Base-by-base conservation (phyloP, 2,329 filamentous ascomycete genomes). In the Neocucurbitaria cava region DNA sequence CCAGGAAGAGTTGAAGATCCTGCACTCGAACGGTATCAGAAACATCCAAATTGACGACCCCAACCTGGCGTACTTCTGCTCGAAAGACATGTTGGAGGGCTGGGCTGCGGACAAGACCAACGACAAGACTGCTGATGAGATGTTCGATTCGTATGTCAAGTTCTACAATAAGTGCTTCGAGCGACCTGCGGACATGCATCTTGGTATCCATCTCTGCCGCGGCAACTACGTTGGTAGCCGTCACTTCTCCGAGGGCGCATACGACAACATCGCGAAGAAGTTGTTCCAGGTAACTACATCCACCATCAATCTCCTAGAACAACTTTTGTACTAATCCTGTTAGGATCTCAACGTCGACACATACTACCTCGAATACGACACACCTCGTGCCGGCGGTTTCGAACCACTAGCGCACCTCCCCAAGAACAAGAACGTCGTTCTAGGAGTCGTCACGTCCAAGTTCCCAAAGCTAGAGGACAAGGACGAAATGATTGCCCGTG, bases 121-220 rank as follows among this genome's bases (percentile, higher is more conserved):
- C 71, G 83, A 83, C 48, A 85, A 87, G 72, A 84, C 84, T 1
- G 84, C 89, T 6, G 88, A 90, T 43, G 86, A 88, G 62, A 85
- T 91, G 40, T 83, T 93, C 20, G 87, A 91, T 64, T 85, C 87
- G 24, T 93, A 93, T 76, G 89, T 93, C 72, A 81, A 83, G 57
- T 85, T 91, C 61, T 92, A 92, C 81, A 92, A 92, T 72, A 87
- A 89, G 73, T 85, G 82, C 66, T 81, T 91, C 68, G 78, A 73
- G 65, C 78, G 85, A 0, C 88, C 89, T 0, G 72, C 80, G 2
- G 89, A 92, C 69, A 85, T 92, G 81, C 89, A 92, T 74, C 83
- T 90, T 2, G 90, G 90, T 41, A 87, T 93, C 15, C 90, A 93
- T 70, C 80, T 92, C 46, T 92, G 90, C 81, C 70, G 79, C 49